Base-by-base conservation (phyloP, 805 yeast species). In the Suhomyces sp. region DNA sequence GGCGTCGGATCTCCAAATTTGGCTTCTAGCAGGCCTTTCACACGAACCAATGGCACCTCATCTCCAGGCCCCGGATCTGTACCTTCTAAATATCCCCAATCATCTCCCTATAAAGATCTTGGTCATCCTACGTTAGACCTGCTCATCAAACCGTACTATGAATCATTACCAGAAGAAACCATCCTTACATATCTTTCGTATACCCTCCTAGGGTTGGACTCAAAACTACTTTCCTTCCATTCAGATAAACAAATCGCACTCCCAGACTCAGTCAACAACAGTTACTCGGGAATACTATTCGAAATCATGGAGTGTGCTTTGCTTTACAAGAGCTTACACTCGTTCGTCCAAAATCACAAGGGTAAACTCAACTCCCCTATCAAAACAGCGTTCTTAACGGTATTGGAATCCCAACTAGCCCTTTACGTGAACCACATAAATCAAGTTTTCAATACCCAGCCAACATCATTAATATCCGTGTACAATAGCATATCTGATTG, bases 281-380 rank as follows among this genome's bases (percentile, higher is more conserved):
- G 88, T 5, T 64, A 74, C 16, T 68, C 81, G 28, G 79, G 79
- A 0, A 47, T 79, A 18, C 54, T 86, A 20, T 76, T 72, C 37
- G 55, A 68, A 18, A 59, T 84, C 1, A 62, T 82, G 25, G 96
- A 88, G 54, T 83, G 88, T 1, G 91, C 86, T 0, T 58, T 88
- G 21, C 59, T 88, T 3, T 86, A 75, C 57, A 70, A 72, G 33
- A 55, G 64, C 27, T 56, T 87, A 22, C 56, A 54, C 4, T 37
- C 33, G 11, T 47, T 51, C 14, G 43, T 71, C 9, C 63, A 47
- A 15, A 32, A 48, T 27, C 54, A 43, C 11, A 57, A 44, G 46
- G 59, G 39, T 37, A 48, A 46, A 4, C 45, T 51, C 14, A 42
- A 53, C 16, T 74, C 83, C 3, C 81, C 84, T 6, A 68, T 83